These are phyloP conservation scores for Ambrosiella xylebori DNA, from an alignment of 2,329 filamentous ascomycete species.

Conservation along the genomic window DNA sequence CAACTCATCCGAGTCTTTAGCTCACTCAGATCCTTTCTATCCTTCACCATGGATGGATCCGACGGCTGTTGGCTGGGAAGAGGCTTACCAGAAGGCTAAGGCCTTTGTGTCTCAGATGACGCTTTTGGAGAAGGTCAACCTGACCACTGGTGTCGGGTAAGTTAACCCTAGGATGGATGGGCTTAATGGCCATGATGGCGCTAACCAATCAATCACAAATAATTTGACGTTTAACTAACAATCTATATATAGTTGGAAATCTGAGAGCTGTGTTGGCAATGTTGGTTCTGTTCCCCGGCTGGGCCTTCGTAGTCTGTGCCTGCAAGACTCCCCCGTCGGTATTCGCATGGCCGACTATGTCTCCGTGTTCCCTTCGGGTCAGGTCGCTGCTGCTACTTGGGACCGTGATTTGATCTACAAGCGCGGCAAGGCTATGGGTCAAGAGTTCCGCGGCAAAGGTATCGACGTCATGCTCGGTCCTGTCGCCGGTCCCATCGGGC, in stretches of 20 bases:
- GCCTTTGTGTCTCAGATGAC: slow-evolving; percentile 72
- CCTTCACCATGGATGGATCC: slow-evolving; percentile 78
- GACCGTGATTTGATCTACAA: slow-evolving; percentile 49
- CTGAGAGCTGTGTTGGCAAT: slow-evolving; percentile 64
- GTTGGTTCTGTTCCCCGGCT: slow-evolving; percentile 51
- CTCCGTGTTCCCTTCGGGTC: slow-evolving; percentile 63
- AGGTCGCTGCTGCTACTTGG: slow-evolving; percentile 72
- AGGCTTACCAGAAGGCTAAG: slow-evolving; percentile 58
- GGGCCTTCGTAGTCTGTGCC: slow-evolving; percentile 56
- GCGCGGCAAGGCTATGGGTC: slow-evolving; percentile 30
- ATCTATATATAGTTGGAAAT: slow-evolving; percentile 21
- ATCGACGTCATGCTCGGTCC: slow-evolving; percentile 51
- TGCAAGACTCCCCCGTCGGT: slow-evolving; percentile 74
- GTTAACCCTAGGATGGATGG: slow-evolving; percentile 19
- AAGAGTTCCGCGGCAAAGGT: slow-evolving; percentile 58
- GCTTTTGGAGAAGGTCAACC: slow-evolving; percentile 76
- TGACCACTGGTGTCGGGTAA: slow-evolving; percentile 79
- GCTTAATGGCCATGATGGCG: not conserved
- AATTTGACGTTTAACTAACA: not conserved
- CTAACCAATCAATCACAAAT: slow-evolving; percentile 7
- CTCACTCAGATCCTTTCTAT: slow-evolving; percentile 46
- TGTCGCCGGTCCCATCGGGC: slow-evolving; percentile 30
- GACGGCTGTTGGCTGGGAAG: slow-evolving; percentile 51
- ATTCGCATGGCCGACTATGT: slow-evolving; percentile 62
- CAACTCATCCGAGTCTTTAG: slow-evolving; percentile 16